Conservation (phyloP, 2,329 filamentous ascomycete genomes). For the Chaetomium olivaceum region DNA sequence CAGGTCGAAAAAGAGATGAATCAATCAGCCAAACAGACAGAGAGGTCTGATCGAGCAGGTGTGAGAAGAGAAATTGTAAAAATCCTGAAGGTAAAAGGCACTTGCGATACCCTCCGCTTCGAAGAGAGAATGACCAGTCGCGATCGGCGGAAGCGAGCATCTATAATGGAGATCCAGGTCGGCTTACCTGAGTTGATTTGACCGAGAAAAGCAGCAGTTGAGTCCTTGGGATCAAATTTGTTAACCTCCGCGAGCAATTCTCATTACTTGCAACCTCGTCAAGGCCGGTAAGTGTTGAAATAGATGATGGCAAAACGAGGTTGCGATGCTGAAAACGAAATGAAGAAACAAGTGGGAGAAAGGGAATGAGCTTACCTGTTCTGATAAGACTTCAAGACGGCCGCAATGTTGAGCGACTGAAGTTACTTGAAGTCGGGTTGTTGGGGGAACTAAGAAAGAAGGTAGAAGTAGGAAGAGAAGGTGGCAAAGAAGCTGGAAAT, state of each 20-base stretch:
- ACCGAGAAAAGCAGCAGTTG: background rate
- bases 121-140: background rate
- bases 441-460: background rate
- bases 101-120: background rate
- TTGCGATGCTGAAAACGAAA: background rate
- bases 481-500: background rate
- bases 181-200: background rate
- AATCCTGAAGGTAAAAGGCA: background rate
- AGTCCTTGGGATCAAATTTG: background rate
- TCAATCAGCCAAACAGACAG: background rate
- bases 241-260: background rate
- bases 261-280: background rate
- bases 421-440: background rate
- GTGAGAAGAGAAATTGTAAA: background rate
- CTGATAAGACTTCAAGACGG: slow-evolving; percentile 1
- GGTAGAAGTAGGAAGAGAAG: background rate
- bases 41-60: background rate
- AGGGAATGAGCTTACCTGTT: slow-evolving; percentile 3
- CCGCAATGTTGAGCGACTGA: background rate
- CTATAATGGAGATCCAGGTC: background rate
- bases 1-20: background rate
- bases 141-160: background rate
- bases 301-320: background rate
- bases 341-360: background rate
- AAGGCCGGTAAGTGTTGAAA: background rate